These are phyloP conservation scores for Psilocybe subaeruginosa DNA, from an alignment of 768 basidiomycete species.

Conservation along the genomic window DNA sequence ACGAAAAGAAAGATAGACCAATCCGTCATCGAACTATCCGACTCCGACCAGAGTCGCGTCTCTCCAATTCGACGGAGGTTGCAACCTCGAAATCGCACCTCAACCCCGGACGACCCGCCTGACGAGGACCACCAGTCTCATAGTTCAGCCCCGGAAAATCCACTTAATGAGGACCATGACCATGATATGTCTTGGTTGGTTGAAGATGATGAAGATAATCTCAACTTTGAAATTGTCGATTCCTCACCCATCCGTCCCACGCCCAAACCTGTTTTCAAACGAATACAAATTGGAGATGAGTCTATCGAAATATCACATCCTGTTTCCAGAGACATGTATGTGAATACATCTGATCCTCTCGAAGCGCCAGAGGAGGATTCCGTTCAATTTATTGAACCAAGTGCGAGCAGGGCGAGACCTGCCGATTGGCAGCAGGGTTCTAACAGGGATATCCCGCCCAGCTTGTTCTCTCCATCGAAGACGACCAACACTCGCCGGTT, in stretches of 20 bases:
- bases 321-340: constrained; percentile 6
- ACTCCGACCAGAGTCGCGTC: constrained; percentile 25
- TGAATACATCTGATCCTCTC: constrained; percentile 14
- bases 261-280: constrained; percentile 3
- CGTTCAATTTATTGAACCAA: constrained; percentile 23
- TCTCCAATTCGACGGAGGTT: background rate
- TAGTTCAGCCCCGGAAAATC: background rate
- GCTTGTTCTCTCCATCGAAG: constrained; percentile 12
- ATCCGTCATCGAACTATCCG: constrained; percentile 32
- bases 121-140: background rate
- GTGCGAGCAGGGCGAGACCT: background rate
- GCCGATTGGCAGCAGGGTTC: background rate
- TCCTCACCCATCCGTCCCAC: constrained; percentile 45
- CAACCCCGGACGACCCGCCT: background rate
- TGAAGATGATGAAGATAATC: constrained; percentile 66
- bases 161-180: constrained; percentile 14
- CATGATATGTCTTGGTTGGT: constrained; percentile 68
- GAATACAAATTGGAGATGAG: constrained; percentile 24
- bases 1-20: constrained; percentile 10
- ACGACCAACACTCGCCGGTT: constrained; percentile 2
- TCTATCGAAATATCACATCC: constrained; percentile 29
- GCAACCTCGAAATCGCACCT: background rate
- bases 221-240: constrained; percentile 50
- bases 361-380: constrained; percentile 20
- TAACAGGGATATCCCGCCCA: background rate